Percentiles rank a stretch among this genome's conserved stretches.
These are phyloP conservation scores for Brassica carinata DNA, from an alignment of 345 rosid genomes.

Conservation along the genomic window DNA sequence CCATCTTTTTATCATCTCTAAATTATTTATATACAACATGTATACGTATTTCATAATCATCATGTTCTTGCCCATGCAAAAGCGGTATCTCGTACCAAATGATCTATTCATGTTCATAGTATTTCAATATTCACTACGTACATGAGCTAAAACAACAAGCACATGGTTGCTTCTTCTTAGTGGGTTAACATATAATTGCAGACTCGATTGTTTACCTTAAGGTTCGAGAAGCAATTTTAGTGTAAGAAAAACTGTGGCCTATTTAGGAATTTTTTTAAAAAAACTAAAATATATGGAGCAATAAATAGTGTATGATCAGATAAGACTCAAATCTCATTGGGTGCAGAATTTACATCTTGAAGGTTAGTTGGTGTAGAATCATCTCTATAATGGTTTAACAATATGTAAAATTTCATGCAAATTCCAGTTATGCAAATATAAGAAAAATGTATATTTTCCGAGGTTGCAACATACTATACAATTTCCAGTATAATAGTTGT, in stretches of 20 bases:
- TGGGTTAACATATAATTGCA: background rate
- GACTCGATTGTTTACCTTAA: background rate
- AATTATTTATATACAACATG: constrained; percentile 16
- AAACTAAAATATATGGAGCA: background rate
- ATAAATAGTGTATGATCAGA: background rate
- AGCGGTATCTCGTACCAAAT: constrained; percentile 29
- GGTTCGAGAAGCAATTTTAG: background rate
- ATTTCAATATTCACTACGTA: constrained; percentile 27
- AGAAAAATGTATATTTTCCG: background rate
- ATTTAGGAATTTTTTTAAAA: background rate
- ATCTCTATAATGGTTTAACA: background rate
- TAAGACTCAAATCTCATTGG: background rate
- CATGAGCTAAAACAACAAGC: background rate
- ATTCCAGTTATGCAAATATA: background rate
- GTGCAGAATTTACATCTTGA: background rate
- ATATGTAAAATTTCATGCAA: background rate
- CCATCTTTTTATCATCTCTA: constrained; percentile 19
- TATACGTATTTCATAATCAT: constrained; percentile 39
- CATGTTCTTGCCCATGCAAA: constrained; percentile 41
- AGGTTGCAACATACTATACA: background rate
- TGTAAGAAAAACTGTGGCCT: background rate
- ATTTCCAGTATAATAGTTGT: background rate
- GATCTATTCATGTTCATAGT: constrained; percentile 15
- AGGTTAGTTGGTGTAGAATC: background rate
- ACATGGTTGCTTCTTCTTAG: background rate